These are phyloP conservation scores for Carex parvula DNA, from an alignment of 176 grass and related monocot genomes.

Conservation along the genomic window DNA sequence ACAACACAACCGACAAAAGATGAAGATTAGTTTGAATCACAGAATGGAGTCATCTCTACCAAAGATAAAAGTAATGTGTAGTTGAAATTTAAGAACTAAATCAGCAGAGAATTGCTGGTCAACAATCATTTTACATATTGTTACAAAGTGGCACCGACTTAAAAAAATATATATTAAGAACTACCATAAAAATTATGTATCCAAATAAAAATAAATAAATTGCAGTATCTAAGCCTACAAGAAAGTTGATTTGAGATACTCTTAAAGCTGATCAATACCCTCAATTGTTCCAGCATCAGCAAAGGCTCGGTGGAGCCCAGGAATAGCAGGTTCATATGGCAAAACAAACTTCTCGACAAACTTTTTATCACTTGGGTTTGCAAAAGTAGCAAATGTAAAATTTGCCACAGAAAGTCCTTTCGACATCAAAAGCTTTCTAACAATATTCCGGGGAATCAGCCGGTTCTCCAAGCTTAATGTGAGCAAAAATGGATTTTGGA, in stretches of 20 bases:
- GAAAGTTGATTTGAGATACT: background rate
- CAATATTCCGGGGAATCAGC: slow-evolving; percentile 41
- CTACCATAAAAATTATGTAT: background rate
- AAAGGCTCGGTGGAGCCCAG: background rate
- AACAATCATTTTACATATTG: background rate
- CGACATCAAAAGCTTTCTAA: slow-evolving; percentile 22
- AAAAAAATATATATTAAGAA: background rate
- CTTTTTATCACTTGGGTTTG: background rate
- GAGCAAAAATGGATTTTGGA: slow-evolving; percentile 30
- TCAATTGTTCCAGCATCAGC: background rate
- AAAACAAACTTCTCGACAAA: background rate
- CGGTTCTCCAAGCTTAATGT: slow-evolving; percentile 44
- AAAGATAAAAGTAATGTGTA: background rate
- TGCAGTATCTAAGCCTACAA: background rate
- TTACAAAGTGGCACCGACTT: background rate
- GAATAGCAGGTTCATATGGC: background rate
- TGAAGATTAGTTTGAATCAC: background rate
- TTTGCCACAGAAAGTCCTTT: slow-evolving; percentile 28
- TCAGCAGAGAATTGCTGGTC: background rate
- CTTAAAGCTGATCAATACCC: background rate
- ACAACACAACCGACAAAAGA: background rate
- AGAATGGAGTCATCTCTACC: background rate
- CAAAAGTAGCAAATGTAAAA: background rate
- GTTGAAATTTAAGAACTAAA: background rate
- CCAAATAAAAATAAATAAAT: background rate